Percentiles rank a stretch among this genome's conserved stretches.
Evolutionary conservation across 176 grass and related monocot genomes (phyloP).

Genomic region (Oryza glumipatula): DNA sequence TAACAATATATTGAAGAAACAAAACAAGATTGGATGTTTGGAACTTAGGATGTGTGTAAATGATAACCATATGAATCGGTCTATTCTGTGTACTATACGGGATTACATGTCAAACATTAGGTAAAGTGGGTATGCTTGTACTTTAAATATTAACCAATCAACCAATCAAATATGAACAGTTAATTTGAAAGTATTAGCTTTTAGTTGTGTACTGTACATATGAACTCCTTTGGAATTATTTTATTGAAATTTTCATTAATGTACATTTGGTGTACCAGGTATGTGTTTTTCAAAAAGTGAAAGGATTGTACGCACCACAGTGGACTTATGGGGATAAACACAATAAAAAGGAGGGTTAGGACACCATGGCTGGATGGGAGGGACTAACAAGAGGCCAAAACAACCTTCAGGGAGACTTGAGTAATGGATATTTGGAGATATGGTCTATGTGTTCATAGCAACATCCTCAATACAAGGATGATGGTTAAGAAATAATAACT

Average conservation of each 20-base stretch:
- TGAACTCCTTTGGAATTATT: background rate
- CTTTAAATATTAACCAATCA: background rate
- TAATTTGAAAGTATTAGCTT: background rate
- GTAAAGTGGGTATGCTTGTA: slow-evolving; percentile 1
- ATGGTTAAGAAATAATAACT: background rate
- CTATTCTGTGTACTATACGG: background rate
- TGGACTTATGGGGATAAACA: no score
- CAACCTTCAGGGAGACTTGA: background rate
- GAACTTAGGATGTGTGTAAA: slow-evolving; percentile 13
- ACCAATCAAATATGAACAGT: background rate
- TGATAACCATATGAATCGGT: background rate
- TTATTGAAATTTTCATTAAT: background rate
- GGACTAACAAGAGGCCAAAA: background rate
- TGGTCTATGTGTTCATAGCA: background rate
- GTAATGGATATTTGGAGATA: background rate
- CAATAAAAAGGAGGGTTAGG: background rate
- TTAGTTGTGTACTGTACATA: background rate
- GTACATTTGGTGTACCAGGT: background rate
- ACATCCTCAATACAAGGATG: background rate
- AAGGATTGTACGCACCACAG: no score
- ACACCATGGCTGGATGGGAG: background rate
- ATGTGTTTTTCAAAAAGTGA: no score
- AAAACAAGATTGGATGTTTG: background rate
- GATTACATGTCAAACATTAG: slow-evolving; percentile 8
- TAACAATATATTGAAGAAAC: background rate